Evolutionary conservation across 208 protist genomes (phyloP).

Genomic region (Crithidia bombi): DNA sequence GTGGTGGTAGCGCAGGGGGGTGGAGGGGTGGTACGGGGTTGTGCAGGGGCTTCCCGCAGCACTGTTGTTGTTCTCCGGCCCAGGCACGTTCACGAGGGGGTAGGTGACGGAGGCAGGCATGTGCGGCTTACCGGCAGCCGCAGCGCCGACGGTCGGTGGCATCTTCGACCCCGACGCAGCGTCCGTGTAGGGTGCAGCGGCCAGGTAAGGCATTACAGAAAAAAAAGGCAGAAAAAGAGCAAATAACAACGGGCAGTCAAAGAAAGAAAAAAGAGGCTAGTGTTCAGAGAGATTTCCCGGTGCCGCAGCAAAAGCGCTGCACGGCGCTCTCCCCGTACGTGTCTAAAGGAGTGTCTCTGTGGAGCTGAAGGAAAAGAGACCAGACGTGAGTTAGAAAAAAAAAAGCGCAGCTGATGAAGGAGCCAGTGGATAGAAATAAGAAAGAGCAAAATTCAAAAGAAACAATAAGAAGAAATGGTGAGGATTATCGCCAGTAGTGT

Average conservation of each 20-base stretch:
- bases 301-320: not conserved
- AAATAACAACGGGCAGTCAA: not conserved
- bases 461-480: constrained; percentile 3
- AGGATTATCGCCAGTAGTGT: too few species aligned
- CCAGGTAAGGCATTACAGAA: constrained; percentile 5
- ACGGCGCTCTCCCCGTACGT: too few species aligned
- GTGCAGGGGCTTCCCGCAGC: not conserved
- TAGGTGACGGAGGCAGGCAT: not conserved
- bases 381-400: not conserved
- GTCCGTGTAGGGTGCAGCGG: not conserved
- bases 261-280: not conserved
- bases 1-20: constrained; percentile 4
- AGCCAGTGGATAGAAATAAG: not conserved
- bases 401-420: too few species aligned
- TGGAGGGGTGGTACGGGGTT: constrained; percentile 9
- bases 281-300: not conserved
- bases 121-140: not conserved
- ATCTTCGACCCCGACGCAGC: not conserved
- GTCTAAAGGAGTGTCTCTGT: too few species aligned
- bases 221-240: not conserved
- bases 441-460: not conserved
- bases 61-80: not conserved
- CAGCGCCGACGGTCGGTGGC: not conserved
- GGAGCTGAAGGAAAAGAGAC: not conserved
- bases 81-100: not conserved